Evolutionary conservation across 306 rosid species (phyloP).

Genomic region (Biancaea sappan): DNA sequence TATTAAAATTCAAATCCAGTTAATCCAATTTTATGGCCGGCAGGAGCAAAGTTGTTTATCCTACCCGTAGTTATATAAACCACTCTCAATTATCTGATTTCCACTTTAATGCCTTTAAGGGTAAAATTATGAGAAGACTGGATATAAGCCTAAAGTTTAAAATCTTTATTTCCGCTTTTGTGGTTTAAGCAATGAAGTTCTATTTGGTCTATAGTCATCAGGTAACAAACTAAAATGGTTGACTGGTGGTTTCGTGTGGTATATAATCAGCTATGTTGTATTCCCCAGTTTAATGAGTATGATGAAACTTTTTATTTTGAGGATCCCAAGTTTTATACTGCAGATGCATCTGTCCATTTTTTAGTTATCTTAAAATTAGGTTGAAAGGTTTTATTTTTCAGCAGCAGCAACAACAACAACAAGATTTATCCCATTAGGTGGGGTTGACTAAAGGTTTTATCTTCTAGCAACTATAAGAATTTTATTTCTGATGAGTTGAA

Average conservation of each 20-base stretch:
- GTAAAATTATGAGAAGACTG: background rate
- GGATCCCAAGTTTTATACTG: background rate
- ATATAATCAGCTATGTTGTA: too few species aligned
- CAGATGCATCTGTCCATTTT: background rate
- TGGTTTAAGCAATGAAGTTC: background rate
- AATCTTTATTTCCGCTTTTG: background rate
- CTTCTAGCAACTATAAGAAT: background rate
- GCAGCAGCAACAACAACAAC: too few species aligned
- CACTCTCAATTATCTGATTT: background rate
- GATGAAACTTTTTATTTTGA: background rate
- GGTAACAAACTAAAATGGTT: background rate
- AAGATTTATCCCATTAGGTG: too few species aligned
- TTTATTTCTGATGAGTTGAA: background rate
- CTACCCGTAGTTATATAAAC: background rate
- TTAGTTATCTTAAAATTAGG: slow-evolving; percentile 7
- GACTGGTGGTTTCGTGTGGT: background rate
- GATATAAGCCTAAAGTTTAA: background rate
- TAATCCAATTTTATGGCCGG: background rate
- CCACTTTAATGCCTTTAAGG: background rate
- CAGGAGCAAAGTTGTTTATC: background rate
- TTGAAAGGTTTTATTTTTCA: background rate
- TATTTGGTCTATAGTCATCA: background rate
- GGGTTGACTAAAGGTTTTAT: too few species aligned
- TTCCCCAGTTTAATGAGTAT: too few species aligned
- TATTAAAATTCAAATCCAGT: background rate